Evolutionary conservation across 1,139 yeast genomes (phyloP).

Genomic region (Hansenula lynferdii): DNA sequence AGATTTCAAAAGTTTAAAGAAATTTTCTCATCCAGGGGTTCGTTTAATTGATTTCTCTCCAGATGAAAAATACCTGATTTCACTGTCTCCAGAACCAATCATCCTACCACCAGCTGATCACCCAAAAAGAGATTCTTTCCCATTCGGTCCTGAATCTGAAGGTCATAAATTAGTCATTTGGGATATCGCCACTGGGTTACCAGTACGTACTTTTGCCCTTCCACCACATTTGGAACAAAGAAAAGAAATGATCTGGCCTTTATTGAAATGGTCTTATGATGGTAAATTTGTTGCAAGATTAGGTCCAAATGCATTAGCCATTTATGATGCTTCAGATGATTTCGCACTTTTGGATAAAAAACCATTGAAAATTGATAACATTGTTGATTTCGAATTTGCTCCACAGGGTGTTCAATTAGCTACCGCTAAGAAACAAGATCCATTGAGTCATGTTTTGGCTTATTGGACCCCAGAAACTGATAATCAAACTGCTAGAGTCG

Average conservation of each 20-base stretch:
- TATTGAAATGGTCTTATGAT: slow-evolving; percentile 93
- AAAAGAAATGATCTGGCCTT: slow-evolving; percentile 90
- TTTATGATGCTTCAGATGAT: slow-evolving; percentile 71
- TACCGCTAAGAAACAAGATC: slow-evolving; percentile 41
- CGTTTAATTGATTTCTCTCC: slow-evolving; percentile 92
- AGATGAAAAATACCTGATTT: slow-evolving; percentile 82
- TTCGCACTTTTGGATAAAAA: slow-evolving; percentile 77
- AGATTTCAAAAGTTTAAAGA: slow-evolving; percentile 65
- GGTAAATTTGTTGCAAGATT: slow-evolving; percentile 94
- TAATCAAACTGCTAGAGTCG: slow-evolving; percentile 94
- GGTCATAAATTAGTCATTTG: slow-evolving; percentile 95
- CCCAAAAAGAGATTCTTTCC: slow-evolving; percentile 62
- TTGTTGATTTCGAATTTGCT: slow-evolving; percentile 92
- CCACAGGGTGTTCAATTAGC: slow-evolving; percentile 79
- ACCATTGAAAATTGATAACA: slow-evolving; percentile 76
- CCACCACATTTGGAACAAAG: slow-evolving; percentile 71
- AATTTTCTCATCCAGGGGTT: slow-evolving; percentile 87
- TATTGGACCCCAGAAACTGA: slow-evolving; percentile 96
- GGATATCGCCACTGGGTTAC: slow-evolving; percentile 83
- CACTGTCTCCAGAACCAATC: slow-evolving; percentile 87
- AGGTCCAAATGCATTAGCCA: slow-evolving; percentile 89
- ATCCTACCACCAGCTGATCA: slow-evolving; percentile 60
- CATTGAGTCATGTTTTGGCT: slow-evolving; percentile 59
- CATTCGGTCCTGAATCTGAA: slow-evolving; percentile 82
- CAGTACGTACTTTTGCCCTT: slow-evolving; percentile 85